phyloP scores from a whole-genome alignment of 2,329 filamentous ascomycete species.

The Fusarium poae region DNA sequence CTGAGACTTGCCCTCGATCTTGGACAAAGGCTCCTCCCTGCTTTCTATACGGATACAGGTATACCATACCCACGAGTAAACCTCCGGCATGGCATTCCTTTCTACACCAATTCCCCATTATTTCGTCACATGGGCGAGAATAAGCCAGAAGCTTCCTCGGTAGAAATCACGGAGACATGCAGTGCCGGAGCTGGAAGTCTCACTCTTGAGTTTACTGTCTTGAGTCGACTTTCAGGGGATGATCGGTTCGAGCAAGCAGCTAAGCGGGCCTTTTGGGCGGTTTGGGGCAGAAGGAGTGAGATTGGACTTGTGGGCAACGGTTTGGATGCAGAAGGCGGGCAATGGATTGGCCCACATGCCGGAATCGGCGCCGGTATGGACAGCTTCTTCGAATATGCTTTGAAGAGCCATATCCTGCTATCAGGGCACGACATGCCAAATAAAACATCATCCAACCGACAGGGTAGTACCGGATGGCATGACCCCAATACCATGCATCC shows the following conservation, averaged over 20 bases:
- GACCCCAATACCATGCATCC: constrained; percentile 73
- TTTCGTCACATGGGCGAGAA: constrained; percentile 64
- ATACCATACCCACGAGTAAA: constrained; percentile 97
- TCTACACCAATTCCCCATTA: constrained; percentile 88
- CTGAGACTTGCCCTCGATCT: constrained; percentile 90
- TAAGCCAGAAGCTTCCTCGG: constrained; percentile 52
- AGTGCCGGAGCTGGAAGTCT: constrained; percentile 96
- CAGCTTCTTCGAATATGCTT: constrained; percentile 98
- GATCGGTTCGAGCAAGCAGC: constrained; percentile 88
- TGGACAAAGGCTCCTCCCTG: constrained; percentile 84
- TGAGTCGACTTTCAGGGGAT: constrained; percentile 90
- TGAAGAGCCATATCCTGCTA: constrained; percentile 92
- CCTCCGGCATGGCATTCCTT: constrained; percentile 88
- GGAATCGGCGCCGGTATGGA: constrained; percentile 97
- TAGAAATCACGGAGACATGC: constrained; percentile 93
- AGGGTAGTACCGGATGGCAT: constrained; percentile 63
- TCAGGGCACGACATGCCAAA: constrained; percentile 78
- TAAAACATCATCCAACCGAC: constrained; percentile 55
- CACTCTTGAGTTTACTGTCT: constrained; percentile 90
- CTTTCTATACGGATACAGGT: constrained; percentile 91
- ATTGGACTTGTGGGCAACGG: constrained; percentile 91
- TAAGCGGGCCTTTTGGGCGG: constrained; percentile 95
- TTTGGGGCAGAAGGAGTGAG: constrained; percentile 89
- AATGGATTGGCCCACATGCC: constrained; percentile 90
- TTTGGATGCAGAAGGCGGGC: constrained; percentile 89